phyloP scores from a whole-genome alignment of 2,329 filamentous ascomycete genomes.

The Pezicula carpinea region DNA sequence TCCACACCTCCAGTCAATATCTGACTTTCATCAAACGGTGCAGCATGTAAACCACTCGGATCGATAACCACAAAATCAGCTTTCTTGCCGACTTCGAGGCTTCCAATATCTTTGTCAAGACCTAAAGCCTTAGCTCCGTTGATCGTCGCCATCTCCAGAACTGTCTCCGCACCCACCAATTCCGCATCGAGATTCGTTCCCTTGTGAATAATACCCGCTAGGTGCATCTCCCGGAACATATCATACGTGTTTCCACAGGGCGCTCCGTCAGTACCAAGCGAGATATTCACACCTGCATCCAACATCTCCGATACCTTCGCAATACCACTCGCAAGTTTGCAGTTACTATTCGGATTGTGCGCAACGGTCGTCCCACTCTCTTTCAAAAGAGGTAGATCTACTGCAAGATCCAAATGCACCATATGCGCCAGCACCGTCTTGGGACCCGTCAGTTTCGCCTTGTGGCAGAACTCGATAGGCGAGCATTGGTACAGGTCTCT shows the following conservation, averaged over 20 bases:
- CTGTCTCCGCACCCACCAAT: conserved; percentile 38
- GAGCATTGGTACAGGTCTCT: conserved; percentile 33
- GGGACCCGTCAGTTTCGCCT: conserved; percentile 33
- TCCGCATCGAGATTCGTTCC: conserved; percentile 37
- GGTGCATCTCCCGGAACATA: conserved; percentile 47
- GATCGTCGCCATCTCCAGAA: conserved; percentile 47
- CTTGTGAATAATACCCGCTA: conserved; percentile 45
- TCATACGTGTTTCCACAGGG: conserved; percentile 49
- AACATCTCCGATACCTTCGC: conserved; percentile 42
- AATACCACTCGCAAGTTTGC: conserved; percentile 47
- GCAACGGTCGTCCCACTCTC: conserved; percentile 40
- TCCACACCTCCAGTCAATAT: conserved; percentile 29
- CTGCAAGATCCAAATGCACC: conserved; percentile 41
- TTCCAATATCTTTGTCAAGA: conserved; percentile 47
- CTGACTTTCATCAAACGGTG: conserved; percentile 33
- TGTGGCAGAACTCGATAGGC: conserved; percentile 39
- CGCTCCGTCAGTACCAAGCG: conserved; percentile 47
- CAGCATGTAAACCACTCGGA: conserved; percentile 13
- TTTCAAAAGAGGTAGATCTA: conserved; percentile 35
- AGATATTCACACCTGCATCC: conserved; percentile 38
- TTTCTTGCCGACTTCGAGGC: conserved; percentile 44
- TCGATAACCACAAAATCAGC: conserved; percentile 56
- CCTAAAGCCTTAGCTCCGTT: conserved; percentile 44
- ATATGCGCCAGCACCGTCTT: conserved; percentile 46
- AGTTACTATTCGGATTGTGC: conserved; percentile 47